Conservation (phyloP, 768 basidiomycete genomes). For the Stropharia rugosoannulata region DNA sequence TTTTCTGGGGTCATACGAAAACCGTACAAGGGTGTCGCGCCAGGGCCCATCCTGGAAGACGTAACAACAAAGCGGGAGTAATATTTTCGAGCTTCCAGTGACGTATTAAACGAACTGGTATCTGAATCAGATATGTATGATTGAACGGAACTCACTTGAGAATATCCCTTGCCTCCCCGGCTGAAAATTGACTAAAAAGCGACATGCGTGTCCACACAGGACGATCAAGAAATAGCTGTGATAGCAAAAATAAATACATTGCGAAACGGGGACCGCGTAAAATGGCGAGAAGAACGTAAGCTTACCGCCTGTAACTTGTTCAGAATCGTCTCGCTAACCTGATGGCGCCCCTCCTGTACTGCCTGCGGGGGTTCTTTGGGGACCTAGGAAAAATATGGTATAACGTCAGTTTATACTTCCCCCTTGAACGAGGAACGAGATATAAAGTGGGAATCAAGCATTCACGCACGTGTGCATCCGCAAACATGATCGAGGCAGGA, state of each 20-base stretch:
- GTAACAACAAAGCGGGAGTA: slow-evolving; percentile 81
- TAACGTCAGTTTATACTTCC: neutral
- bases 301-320: slow-evolving; percentile 55
- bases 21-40: slow-evolving; percentile 83
- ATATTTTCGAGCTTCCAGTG: slow-evolving; percentile 65
- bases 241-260: neutral
- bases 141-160: slow-evolving; percentile 56
- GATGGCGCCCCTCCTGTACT: slow-evolving; percentile 58
- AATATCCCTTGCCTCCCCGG: slow-evolving; percentile 67
- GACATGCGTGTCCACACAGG: slow-evolving; percentile 91
- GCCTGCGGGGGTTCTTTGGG: slow-evolving; percentile 62
- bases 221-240: slow-evolving; percentile 67
- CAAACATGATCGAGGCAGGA: slow-evolving; percentile 67
- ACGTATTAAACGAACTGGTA: neutral
- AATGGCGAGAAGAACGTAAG: neutral
- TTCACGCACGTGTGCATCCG: slow-evolving; percentile 48
- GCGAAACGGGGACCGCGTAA: neutral
- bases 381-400: slow-evolving; percentile 35
- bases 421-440: neutral
- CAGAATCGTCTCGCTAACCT: slow-evolving; percentile 55
- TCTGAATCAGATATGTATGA: neutral
- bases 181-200: slow-evolving; percentile 77
- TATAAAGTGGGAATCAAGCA: neutral
- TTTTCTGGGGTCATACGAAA: slow-evolving; percentile 87
- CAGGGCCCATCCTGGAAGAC: slow-evolving; percentile 94